These are phyloP conservation scores for Lepidium didymum DNA, from an alignment of 345 rosid genomes.

Conservation along the genomic window DNA sequence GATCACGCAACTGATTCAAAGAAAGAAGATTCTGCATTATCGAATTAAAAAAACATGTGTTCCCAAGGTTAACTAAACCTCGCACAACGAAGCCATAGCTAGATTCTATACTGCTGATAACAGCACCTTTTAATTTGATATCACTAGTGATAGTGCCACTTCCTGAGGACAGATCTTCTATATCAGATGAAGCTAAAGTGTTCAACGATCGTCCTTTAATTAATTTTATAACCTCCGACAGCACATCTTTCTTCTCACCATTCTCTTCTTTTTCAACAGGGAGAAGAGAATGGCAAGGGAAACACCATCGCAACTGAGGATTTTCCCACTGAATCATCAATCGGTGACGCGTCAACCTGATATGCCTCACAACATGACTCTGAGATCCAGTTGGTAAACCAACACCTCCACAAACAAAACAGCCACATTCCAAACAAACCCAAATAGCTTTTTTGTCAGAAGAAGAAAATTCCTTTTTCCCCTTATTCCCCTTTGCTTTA, in stretches of 20 bases:
- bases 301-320: constrained; percentile 84
- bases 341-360: constrained; percentile 54
- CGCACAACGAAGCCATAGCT: constrained; percentile 50
- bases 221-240: constrained; percentile 49
- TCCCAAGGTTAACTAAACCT: constrained; percentile 93
- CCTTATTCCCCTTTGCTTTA: constrained; percentile 64
- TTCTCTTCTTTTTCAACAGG: constrained; percentile 69
- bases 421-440: constrained; percentile 94
- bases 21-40: constrained; percentile 88
- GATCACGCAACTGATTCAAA: constrained; percentile 47
- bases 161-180: constrained; percentile 56
- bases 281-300: constrained; percentile 54
- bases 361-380: constrained; percentile 70
- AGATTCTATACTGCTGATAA: constrained; percentile 33
- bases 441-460: constrained; percentile 57
- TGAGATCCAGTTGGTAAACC: constrained; percentile 78
- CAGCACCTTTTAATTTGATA: constrained; percentile 30
- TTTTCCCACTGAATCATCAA: constrained; percentile 79
- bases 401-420: constrained; percentile 79
- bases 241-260: constrained; percentile 45
- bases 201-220: constrained; percentile 46
- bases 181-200: constrained; percentile 32
- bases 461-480: constrained; percentile 44
- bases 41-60: constrained; percentile 95
- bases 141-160: constrained; percentile 49